Evolutionary conservation across 805 yeast genomes (phyloP), one percentile per base, ranked within the genome.

Genomic region (Candida sonorensis): DNA sequence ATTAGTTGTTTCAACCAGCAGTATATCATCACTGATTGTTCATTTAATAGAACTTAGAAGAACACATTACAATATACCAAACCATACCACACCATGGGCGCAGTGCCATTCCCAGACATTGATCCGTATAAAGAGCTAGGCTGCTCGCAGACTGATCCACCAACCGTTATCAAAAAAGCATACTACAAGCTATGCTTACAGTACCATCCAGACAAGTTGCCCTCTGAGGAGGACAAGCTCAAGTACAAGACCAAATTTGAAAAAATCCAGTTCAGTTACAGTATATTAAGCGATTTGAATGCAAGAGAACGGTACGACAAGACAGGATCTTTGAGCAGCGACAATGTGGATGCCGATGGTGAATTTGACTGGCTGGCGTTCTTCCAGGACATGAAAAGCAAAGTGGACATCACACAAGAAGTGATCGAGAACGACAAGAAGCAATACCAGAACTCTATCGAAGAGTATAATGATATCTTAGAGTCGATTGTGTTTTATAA

Each of bases 151-250:
- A 46, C 52, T 0, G 67, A 73, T 3, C 53, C 74, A 4, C 73
- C 69, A 1, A 58, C 69, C 0, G 78, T 67, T 10, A 69, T 85
- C 41, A 83, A 81, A 49, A 76, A 70, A 47, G 71, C 83, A 0
- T 82, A 82, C 47, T 69, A 82, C 42, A 74, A 72, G 37, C 48
- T 69, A 22, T 82, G 88, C 41, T 59, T 82, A 19, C 57, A 61
- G 30, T 67, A 71, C 38, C 94, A 82, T 50, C 94, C 94, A 1
- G 94, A 82, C 53, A 81, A 82, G 49, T 54, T 69, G 29, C n/a
- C n/a, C n/a, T 44, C 58, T 2, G 39, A 36, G 10, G 24, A 22
- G 22, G 64, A 56, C 28, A 55, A 54, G 23, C 55, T 41, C 9
- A 58, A 48, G 30, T 53, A 66, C 22, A 62, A 57, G 33, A 27